Evolutionary conservation across 192 early-diverging fungal species (phyloP), one percentile per base, ranked within the genome.

Genomic region (Coemansia sp.): DNA sequence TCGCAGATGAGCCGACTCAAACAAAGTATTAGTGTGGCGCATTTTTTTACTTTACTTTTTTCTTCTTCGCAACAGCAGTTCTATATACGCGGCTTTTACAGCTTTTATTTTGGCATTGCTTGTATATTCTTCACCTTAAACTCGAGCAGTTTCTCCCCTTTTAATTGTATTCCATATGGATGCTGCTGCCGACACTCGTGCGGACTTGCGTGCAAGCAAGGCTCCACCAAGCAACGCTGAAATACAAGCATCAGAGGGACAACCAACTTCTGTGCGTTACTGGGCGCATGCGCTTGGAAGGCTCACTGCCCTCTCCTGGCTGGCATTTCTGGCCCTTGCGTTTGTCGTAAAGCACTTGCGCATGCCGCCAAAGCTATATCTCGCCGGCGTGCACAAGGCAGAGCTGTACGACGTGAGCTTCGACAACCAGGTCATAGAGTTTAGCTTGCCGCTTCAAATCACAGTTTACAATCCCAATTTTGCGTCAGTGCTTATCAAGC

Each of bases 381-480:
- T 58, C 15, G 12, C 56, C 8, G 35, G 56, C 17, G n/a, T 58
- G 15, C 32, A 29, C 20, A 36, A 36, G 15, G 5, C 35, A 19
- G n/a, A 58, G 56, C 9, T 36, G 25, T 12, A 4, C 7, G 56
- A 58, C 3, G 35, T 58, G 56, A 7, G 8, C 8, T 15, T 58
- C 6, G 32, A 25, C 9, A 31, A 58, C 6, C 56, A 37, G 31
- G 36, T 5, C 9, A 58, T 58, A 20, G 35, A 58, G 15, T 36
- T 58, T 11, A 31, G 32, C 14, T 37, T 58, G 27, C 56, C 56
- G n/a, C 32, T 58, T 10, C 6, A 36, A 10, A 36, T 58, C 25
- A 58, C 56, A 7, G 56, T 58, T 10, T 58, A 58, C n/a, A 58
- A 58, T 20, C 56, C 56, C 9, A 58, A 58, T 12, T 19, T 17